Evolutionary conservation across 202 grass and related monocot species (phyloP).

Genomic region (Digitaria exilis): DNA sequence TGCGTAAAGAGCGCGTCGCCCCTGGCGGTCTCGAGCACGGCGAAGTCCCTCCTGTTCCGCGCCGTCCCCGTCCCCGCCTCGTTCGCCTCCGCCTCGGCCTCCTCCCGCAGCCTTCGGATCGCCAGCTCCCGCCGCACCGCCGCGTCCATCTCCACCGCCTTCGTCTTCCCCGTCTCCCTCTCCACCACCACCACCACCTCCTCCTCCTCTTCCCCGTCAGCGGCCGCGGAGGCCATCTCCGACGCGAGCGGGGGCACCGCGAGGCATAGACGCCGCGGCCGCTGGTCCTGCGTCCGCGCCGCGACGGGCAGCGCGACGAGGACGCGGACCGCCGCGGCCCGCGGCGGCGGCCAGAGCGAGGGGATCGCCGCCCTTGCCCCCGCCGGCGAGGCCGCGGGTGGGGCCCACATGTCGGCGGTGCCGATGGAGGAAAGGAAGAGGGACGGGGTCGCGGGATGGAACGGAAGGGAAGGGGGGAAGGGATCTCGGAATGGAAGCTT

Average conservation of each 20-base stretch:
- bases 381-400: slow-evolving; percentile 36
- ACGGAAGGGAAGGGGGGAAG: background rate
- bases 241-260: slow-evolving; percentile 45
- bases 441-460: background rate
- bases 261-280: slow-evolving; percentile 14
- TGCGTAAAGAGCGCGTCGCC: slow-evolving; percentile 85
- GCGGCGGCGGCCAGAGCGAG: background rate
- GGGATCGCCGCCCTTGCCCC: background rate
- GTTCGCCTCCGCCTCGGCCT: slow-evolving; percentile 29
- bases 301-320: background rate
- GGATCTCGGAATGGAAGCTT: slow-evolving; percentile 46
- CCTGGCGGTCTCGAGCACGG: slow-evolving; percentile 64
- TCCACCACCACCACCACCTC: background rate
- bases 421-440: background rate
- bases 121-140: slow-evolving; percentile 60
- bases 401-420: slow-evolving; percentile 48
- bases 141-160: slow-evolving; percentile 54
- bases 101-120: slow-evolving; percentile 62
- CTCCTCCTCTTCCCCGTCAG: slow-evolving; percentile 28
- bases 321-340: background rate
- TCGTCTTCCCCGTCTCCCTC: slow-evolving; percentile 22
- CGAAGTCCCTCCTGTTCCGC: slow-evolving; percentile 67
- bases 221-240: slow-evolving; percentile 38
- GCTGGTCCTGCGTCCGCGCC: background rate
- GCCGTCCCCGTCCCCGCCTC: slow-evolving; percentile 17